Evolutionary conservation across 768 basidiomycete genomes (phyloP), one percentile per base, ranked within the genome.

Genomic region (Calocybe gangraenosa): DNA sequence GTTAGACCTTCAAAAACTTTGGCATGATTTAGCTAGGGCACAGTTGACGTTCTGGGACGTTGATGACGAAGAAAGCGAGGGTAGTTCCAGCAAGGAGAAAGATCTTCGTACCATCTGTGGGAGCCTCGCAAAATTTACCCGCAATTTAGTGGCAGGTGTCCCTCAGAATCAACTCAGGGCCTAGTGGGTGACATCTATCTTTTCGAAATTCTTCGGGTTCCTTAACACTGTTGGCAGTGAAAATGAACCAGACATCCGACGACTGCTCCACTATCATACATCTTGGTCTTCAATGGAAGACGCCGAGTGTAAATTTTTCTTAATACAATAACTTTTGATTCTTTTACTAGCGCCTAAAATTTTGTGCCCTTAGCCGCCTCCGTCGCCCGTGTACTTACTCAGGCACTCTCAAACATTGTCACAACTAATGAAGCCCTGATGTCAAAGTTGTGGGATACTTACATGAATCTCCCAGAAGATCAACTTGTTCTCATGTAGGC

Each of bases 331-430:
- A 7, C 22, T 35, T 38, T 30, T 15, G 34, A 32, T 28, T 17
- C 7, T 35, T 34, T n/a, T 40, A 40, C n/a, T 14, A 35, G 35
- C 36, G 8, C 39, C 13, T 8, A n/a, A n/a, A n/a, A n/a, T n/a
- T 21, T 28, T 28, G 11, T 11, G 6, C 42, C 30, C 13, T 39
- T 57, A 94, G 92, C 78, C 47, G 71, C 79, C 43, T 65, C 73
- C 0, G 69, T 76, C 15, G 81, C 85, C 7, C 74, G 87, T 13
- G 73, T 88, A 47, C 66, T 89, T 21, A 71, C 83, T 2, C 92
- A 96, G 61, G 68, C 87, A 3, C 71, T 95, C 21, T 87, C 91
- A 15, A 96, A 96, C 61, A 70, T 92, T 18, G 75, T 94, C 23
- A 91, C 93, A 2, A 74, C 75, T 7, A 88, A 92, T 49, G 76